Evolutionary conservation across 306 rosid genomes (phyloP).

Genomic region (Acacia acuminata): DNA sequence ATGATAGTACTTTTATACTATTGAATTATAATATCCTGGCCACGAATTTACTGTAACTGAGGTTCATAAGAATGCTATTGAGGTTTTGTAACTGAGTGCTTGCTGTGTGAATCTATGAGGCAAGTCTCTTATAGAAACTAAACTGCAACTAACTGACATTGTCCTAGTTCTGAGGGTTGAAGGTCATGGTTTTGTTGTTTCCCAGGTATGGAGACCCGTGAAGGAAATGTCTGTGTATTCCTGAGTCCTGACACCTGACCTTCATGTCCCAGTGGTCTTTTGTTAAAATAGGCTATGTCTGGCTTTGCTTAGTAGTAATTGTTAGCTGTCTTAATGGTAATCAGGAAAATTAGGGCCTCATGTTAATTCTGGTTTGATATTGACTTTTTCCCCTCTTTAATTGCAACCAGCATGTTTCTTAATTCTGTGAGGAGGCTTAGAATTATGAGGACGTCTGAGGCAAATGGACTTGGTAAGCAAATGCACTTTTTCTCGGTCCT

Average conservation of each 20-base stretch:
- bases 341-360: background rate
- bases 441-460: slow-evolving; percentile 85
- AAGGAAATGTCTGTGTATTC: background rate
- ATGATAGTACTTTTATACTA: background rate
- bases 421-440: slow-evolving; percentile 82
- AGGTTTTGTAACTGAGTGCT: background rate
- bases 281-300: background rate
- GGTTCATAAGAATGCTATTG: background rate
- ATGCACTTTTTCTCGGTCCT: slow-evolving; percentile 16
- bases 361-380: slow-evolving; percentile 20
- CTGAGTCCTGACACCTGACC: background rate
- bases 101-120: background rate
- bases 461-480: slow-evolving; percentile 73
- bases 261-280: background rate
- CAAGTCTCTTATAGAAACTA: too few relatives aligned
- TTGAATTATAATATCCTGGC: background rate
- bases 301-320: slow-evolving; percentile 1
- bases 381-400: background rate
- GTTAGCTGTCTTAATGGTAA: slow-evolving; percentile 20
- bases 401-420: slow-evolving; percentile 77
- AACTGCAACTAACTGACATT: too few relatives aligned
- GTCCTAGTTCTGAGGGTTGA: background rate
- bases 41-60: background rate
- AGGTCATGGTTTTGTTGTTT: background rate
- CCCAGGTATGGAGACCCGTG: background rate